These are phyloP conservation scores for Furcasterigmium furcatum DNA, from an alignment of 2,329 filamentous ascomycete species.

Conservation along the genomic window DNA sequence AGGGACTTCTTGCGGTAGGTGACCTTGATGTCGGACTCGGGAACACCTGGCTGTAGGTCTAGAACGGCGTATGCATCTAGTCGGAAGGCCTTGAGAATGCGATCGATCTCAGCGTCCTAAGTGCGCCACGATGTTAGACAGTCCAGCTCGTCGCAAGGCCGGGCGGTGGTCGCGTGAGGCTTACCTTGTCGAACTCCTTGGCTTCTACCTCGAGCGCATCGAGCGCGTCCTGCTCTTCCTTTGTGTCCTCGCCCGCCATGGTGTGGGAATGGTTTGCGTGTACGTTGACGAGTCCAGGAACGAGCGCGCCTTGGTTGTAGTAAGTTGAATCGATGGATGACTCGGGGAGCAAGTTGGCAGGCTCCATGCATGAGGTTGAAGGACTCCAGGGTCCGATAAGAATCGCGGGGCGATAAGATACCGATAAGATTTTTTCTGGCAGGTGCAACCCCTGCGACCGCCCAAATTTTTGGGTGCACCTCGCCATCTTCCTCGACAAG, in stretches of 20 bases:
- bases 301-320: too few species aligned
- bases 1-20: slow-evolving; percentile 97
- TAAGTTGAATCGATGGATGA: too few species aligned
- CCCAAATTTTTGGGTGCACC: slow-evolving; percentile 12
- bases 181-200: slow-evolving; percentile 87
- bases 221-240: slow-evolving; percentile 71
- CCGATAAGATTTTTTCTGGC: slow-evolving; percentile 14
- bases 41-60: slow-evolving; percentile 90
- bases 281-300: background rate
- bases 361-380: too few species aligned
- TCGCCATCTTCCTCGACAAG: too few species aligned
- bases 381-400: too few species aligned
- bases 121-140: background rate
- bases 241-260: slow-evolving; percentile 34
- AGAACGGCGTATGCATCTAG: slow-evolving; percentile 83
- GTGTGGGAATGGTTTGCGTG: slow-evolving; percentile 1
- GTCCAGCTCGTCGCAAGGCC: background rate
- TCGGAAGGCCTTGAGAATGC: slow-evolving; percentile 87
- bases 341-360: too few species aligned
- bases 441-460: background rate
- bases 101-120: slow-evolving; percentile 96
- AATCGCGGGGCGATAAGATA: slow-evolving; percentile 8
- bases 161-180: slow-evolving; percentile 9
- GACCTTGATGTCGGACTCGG: slow-evolving; percentile 93
- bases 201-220: slow-evolving; percentile 79